Conservation (phyloP, 179 eudicot species). For the Nepenthes alata region DNA sequence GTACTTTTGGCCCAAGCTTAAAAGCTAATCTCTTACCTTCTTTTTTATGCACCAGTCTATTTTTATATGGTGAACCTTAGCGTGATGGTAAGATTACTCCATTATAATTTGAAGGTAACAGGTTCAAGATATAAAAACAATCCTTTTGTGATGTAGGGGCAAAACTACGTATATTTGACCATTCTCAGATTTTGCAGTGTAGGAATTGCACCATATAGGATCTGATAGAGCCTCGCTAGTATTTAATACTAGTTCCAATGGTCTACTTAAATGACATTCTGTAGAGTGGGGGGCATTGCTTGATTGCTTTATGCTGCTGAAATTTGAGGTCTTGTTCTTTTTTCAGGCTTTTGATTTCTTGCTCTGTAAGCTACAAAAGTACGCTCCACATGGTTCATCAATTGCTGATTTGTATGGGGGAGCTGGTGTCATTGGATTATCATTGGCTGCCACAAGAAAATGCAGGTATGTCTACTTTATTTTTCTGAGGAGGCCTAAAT, state of each 20-base stretch:
- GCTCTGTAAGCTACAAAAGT: conserved; percentile 73
- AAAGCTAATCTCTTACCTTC: background rate
- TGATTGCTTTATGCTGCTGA: background rate
- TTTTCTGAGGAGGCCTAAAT: background rate
- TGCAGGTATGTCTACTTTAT: conserved; percentile 43
- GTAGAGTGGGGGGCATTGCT: background rate
- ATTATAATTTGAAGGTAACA: too few relatives aligned
- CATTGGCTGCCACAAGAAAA: conserved; percentile 74
- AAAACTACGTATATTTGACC: too few relatives aligned
- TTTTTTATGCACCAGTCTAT: too few relatives aligned
- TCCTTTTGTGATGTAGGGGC: too few relatives aligned
- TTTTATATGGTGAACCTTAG: too few relatives aligned
- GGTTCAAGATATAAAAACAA: too few relatives aligned
- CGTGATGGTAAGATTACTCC: too few relatives aligned
- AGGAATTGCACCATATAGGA: too few relatives aligned
- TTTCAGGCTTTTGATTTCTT: conserved; percentile 89
- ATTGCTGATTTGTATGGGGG: conserved; percentile 95
- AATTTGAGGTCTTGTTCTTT: background rate
- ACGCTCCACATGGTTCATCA: conserved; percentile 68
- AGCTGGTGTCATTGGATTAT: conserved; percentile 94
- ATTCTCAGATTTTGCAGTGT: too few relatives aligned
- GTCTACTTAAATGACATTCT: background rate
- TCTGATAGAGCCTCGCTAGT: too few relatives aligned
- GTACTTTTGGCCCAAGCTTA: background rate
- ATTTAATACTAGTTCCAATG: too few relatives aligned